Conservation (phyloP, 2,329 filamentous ascomycete genomes). For the Aspergillus arachidicola region DNA sequence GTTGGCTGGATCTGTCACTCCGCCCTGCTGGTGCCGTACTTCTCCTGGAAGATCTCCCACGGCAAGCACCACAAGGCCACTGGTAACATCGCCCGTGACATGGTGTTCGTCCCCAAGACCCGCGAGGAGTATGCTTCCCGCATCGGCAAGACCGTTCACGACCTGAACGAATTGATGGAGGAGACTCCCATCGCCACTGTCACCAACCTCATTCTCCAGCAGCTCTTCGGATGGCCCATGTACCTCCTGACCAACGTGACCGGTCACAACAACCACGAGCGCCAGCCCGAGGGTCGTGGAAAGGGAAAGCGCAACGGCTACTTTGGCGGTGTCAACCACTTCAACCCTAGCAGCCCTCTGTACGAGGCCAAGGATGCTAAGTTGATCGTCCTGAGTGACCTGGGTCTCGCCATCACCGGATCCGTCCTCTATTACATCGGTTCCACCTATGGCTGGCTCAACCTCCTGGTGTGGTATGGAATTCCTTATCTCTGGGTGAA, state of each 20-base stretch:
- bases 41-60: conserved; percentile 99
- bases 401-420: conserved; percentile 70
- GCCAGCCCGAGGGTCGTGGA: conserved; percentile 89
- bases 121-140: conserved; percentile 77
- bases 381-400: conserved; percentile 81
- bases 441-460: conserved; percentile 78
- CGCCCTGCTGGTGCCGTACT: conserved; percentile 88
- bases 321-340: conserved; percentile 88
- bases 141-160: conserved; percentile 73
- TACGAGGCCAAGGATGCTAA: conserved; percentile 91
- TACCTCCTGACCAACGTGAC: conserved; percentile 93
- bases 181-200: conserved; percentile 88
- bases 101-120: conserved; percentile 97
- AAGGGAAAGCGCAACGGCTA: conserved; percentile 87
- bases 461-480: conserved; percentile 93
- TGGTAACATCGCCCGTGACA: conserved; percentile 94
- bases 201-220: conserved; percentile 74
- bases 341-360: conserved; percentile 81
- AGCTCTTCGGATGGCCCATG: conserved; percentile 89
- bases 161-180: conserved; percentile 86
- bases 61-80: conserved; percentile 99
- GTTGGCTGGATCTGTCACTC: conserved; percentile 93
- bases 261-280: conserved; percentile 91
- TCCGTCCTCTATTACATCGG: conserved; percentile 68
- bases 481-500: conserved; percentile 96